A percentile compares a stretch with the other conserved stretches of the same genome.
phyloP scores from a whole-genome alignment of 805 yeast genomes.

The Cyberlindnera mycetangii region DNA sequence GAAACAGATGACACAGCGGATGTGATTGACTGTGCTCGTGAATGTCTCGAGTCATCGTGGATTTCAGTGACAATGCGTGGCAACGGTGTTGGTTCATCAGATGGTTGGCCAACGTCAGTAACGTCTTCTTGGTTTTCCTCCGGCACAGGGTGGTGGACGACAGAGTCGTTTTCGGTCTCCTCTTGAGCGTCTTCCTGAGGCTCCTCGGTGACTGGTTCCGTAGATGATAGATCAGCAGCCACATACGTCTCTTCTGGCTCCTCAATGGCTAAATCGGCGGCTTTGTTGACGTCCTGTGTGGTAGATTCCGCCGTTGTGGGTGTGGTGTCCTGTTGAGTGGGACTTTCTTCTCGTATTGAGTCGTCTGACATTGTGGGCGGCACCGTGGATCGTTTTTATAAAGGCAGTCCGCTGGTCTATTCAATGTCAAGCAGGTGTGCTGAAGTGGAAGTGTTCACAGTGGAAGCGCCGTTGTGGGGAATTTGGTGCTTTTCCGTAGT shows the following conservation, averaged over 20 bases:
- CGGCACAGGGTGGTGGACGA: conserved; percentile 1
- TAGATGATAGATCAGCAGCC: too few species aligned
- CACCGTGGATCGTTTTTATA: background rate
- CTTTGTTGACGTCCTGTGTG: background rate
- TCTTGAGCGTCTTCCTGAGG: background rate
- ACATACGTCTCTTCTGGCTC: too few species aligned
- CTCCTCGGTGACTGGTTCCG: background rate
- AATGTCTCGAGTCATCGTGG: conserved; percentile 17
- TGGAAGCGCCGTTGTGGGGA: background rate
- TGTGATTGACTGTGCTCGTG: conserved; percentile 20
- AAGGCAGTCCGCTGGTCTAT: background rate
- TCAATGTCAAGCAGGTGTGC: background rate
- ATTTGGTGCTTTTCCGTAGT: background rate
- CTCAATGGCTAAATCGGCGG: background rate
- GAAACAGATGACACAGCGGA: conserved; percentile 22
- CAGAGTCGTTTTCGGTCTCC: background rate
- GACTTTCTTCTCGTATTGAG: conserved; percentile 12
- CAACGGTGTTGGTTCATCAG: conserved; percentile 18
- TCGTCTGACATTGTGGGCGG: conserved; percentile 13
- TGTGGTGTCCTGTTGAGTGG: conserved; percentile 13
- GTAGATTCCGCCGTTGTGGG: conserved; percentile 14
- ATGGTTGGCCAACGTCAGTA: conserved; percentile 17
- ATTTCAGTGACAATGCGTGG: conserved; percentile 18
- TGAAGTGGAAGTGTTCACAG: too few species aligned
- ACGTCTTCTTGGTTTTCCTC: conserved; percentile 20